Conservation (phyloP, 768 basidiomycete species). For the Lactarius quietus region DNA sequence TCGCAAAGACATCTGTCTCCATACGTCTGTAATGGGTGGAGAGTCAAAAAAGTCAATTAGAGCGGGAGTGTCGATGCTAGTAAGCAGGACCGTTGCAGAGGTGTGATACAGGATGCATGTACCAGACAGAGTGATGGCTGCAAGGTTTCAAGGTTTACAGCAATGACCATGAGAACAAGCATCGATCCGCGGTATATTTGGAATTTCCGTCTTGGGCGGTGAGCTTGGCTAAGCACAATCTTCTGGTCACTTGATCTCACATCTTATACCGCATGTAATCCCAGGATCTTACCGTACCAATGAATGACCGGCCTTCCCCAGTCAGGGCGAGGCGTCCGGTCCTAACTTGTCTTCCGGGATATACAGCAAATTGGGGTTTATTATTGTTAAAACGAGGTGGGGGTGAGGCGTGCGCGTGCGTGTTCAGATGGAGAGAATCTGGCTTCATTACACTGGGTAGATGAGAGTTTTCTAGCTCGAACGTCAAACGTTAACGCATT, state of each 20-base stretch:
- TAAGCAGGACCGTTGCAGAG: slow-evolving; percentile 6
- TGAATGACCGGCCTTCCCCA: no score
- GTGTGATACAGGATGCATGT: slow-evolving; percentile 22
- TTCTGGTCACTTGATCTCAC: not conserved
- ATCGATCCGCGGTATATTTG: slow-evolving; percentile 3
- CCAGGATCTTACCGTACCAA: not conserved
- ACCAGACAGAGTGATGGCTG: slow-evolving; percentile 5
- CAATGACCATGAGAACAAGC: not conserved
- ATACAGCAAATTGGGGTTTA: no score
- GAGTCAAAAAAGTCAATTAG: not conserved
- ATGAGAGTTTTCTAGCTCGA: no score
- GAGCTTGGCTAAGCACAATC: not conserved
- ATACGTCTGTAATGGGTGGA: slow-evolving; percentile 1
- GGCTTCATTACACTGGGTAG: no score
- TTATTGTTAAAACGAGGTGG: no score
- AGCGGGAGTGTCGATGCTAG: slow-evolving; percentile 7
- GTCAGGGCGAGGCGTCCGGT: no score
- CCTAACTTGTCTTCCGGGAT: no score
- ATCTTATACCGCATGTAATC: not conserved
- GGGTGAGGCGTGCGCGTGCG: no score
- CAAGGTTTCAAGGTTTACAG: not conserved
- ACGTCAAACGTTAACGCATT: no score
- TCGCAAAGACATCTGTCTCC: slow-evolving; percentile 1
- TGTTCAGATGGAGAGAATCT: no score
- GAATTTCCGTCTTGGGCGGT: not conserved